Evolutionary conservation across 83 land plant species (phyloP), one percentile per base, ranked within the genome.

Genomic region (Picea mariana): DNA sequence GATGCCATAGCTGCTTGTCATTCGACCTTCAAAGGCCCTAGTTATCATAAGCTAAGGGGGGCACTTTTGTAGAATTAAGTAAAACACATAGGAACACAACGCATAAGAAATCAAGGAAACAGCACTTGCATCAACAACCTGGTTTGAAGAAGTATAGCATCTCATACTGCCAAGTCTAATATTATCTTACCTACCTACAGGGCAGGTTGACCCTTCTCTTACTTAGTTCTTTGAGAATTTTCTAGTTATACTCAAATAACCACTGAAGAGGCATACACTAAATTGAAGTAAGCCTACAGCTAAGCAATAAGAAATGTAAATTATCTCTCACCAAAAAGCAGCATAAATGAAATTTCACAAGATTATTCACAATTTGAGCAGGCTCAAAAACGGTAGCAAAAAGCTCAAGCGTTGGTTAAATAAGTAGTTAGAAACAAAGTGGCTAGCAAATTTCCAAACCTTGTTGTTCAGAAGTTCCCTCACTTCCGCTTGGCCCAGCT

Each of bases 401-500:
- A 47, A 73, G 15, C 24, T 47, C n/a, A 47, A 73, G 47, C 52
- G 3, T n/a, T 73, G 49, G 3, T 73, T 24, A 73, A 52, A 73
- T 71, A 69, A 73, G 47, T 9, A n/a, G 58, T 73, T 11, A 1
- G 0, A 15, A 9, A 31, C 16, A 44, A 42, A 40, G 15, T 73
- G 24, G 24, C 52, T 44, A 73, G 20, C 2, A 73, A 44, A 38
- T 3, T 23, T 73, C 5, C 77, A 47, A 47, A 73, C 77, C 77
- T 73, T 73, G 77, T 78, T 78, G 79, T 58, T 78, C 79, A 78
- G 26, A 21, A 59, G 63, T 31, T 78, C 79, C 79, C 11, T 83
- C 90, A 42, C 84, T 89, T 63, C 87, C 62, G 40, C 66, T 77
- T 20, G 83, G 9, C 1, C 86, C 86, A 59, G 55, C 42, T 27